Evolutionary conservation across 2,329 filamentous ascomycete species (phyloP).

Genomic region (Orbilia oligospora): DNA sequence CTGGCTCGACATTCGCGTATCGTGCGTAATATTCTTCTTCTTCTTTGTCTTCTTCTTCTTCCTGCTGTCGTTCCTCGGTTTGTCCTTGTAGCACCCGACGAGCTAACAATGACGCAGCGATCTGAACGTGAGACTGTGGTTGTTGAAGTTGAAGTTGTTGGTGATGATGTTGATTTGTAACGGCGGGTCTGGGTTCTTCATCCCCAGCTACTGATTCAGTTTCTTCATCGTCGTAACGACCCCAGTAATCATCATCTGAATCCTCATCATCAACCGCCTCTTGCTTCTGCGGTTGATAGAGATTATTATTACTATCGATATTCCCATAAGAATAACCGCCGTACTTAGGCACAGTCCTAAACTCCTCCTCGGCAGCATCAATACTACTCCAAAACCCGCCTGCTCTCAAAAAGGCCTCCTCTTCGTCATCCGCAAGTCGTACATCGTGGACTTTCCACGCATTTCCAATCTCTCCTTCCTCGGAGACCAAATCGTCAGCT

Average conservation of each 20-base stretch:
- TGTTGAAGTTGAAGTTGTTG: slow-evolving; percentile 62
- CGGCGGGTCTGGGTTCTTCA: slow-evolving; percentile 62
- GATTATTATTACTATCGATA: slow-evolving; percentile 1
- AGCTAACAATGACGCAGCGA: slow-evolving; percentile 52
- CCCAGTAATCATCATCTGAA: slow-evolving; percentile 82
- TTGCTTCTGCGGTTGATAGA: slow-evolving; percentile 57
- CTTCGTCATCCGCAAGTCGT: slow-evolving; percentile 49
- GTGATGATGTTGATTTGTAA: neutral
- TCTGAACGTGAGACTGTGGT: slow-evolving; percentile 65
- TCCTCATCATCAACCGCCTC: slow-evolving; percentile 74
- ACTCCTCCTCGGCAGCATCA: slow-evolving; percentile 62
- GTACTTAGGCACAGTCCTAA: slow-evolving; percentile 37
- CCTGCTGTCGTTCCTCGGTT: slow-evolving; percentile 22
- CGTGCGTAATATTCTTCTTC: slow-evolving; percentile 83
- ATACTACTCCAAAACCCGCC: slow-evolving; percentile 61
- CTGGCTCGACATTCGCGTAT: slow-evolving; percentile 83
- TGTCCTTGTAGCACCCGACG: slow-evolving; percentile 38
- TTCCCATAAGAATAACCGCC: slow-evolving; percentile 3
- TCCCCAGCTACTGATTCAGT: slow-evolving; percentile 69
- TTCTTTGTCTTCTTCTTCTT: slow-evolving; percentile 66
- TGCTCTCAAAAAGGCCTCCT: slow-evolving; percentile 24
- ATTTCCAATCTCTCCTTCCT: slow-evolving; percentile 20
- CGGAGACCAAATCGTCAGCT: slow-evolving; percentile 19
- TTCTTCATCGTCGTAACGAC: slow-evolving; percentile 75
- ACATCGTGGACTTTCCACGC: slow-evolving; percentile 57